These are phyloP conservation scores for Fraxinus americana DNA, from an alignment of 257 asterid genomes.

Conservation along the genomic window DNA sequence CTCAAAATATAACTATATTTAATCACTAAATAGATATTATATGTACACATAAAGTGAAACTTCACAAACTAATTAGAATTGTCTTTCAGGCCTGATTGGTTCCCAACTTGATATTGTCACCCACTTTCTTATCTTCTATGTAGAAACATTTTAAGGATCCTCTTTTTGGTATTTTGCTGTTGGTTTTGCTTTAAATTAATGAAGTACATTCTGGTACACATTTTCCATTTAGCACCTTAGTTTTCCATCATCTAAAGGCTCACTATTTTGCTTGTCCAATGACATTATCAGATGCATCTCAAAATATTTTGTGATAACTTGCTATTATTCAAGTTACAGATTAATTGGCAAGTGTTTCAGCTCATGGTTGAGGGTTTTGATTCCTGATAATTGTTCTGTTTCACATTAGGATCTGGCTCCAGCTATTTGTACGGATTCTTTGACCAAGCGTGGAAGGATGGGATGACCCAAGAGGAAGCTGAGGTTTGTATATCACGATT, in stretches of 20 bases:
- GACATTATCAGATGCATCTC: background rate
- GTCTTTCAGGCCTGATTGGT: background rate
- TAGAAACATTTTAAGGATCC: background rate
- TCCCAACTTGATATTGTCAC: background rate
- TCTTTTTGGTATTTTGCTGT: background rate
- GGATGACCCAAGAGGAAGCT: slow-evolving; percentile 82
- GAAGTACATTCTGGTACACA: background rate
- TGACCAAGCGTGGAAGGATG: slow-evolving; percentile 86
- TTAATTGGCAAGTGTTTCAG: background rate
- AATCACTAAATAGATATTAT: background rate
- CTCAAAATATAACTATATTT: background rate
- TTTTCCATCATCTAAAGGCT: background rate
- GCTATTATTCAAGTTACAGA: background rate
- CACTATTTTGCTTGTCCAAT: background rate
- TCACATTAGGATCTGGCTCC: slow-evolving; percentile 73
- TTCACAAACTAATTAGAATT: background rate
- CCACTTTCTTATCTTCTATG: background rate
- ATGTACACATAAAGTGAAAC: background rate
- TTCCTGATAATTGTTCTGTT: slow-evolving; percentile 16
- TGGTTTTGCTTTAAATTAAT: background rate
- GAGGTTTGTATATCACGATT: slow-evolving; percentile 55
- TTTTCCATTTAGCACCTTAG: background rate
- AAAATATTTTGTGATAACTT: background rate
- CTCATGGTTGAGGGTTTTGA: background rate
- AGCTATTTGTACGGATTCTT: slow-evolving; percentile 78